Base-by-base conservation (phyloP, 148 eudicot species). In the Polygonum maritimum region DNA sequence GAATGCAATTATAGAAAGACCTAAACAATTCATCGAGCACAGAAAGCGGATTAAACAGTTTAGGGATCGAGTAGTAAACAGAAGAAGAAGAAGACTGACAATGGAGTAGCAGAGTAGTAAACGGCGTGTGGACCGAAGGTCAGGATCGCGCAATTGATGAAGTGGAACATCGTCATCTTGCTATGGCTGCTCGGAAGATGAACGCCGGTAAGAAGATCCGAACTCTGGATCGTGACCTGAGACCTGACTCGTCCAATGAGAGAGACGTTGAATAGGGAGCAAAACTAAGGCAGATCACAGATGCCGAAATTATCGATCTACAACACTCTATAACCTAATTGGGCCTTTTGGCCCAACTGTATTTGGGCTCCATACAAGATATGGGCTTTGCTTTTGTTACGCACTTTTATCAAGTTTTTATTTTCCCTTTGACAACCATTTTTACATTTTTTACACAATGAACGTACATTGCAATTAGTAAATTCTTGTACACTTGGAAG, bases 91-190 rank as follows among this genome's bases (percentile, higher is more conserved):
- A 67, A 31, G 44, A 78, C 89, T 80, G n/a, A 94, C 98, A 94
- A 54, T 31, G 98, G 98, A 54, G 98, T 94, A 49, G 98, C 98
- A 12, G 98, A 90, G 84, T 90, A 94, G 82, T 94, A 94, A 70
- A 94, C 94, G 78, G 92, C 94, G 84, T 94, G 98, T 78, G 98
- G 98, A 69, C 98, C 98, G 75, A 94, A 94, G 2, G 98, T 92
- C 36, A 94, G 80, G 58, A 94, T 94, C 13, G 98, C 98, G 77
- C 98, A 94, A 76, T 94, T 94, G 85, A 94, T 83, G 90, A 94
- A 94, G 86, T 94, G 98, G 69, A 94, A 94, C 81, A 94, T 75
- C 84, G 98, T 92, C 98, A 94, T 94, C 19, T 60, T 80, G 60
- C 62, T 76, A 80, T 73, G 18, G 41, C 52, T 60, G 69, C 71